Percentiles rank a stretch among this genome's conserved stretches.
Conservation (phyloP, 2,329 filamentous ascomycete species). For the Fusarium nematophilum region DNA sequence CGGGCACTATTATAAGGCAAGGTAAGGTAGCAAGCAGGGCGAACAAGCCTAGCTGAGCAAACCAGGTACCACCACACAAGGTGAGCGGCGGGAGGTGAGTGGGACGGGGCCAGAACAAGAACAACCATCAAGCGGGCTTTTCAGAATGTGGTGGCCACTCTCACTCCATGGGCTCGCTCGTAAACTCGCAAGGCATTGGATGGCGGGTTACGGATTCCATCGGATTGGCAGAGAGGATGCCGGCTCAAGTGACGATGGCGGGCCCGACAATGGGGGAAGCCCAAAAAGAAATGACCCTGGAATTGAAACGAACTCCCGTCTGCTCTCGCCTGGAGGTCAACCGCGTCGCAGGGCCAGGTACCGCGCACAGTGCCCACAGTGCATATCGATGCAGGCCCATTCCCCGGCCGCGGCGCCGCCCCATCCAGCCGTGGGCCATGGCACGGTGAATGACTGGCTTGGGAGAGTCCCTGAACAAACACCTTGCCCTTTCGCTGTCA, state of each 20-base stretch:
- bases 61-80: too few relatives aligned
- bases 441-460: constrained; percentile 28
- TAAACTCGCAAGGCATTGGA: neutral
- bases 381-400: constrained; percentile 19
- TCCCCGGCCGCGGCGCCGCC: constrained; percentile 27
- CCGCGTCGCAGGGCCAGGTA: neutral
- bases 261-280: constrained; percentile 8
- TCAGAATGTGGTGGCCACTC: constrained; percentile 20
- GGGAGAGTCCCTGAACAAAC: constrained; percentile 29
- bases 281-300: constrained; percentile 31
- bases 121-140: neutral
- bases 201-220: neutral
- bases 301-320: constrained; percentile 36
- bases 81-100: too few relatives aligned
- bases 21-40: constrained; percentile 29
- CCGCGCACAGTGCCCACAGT: constrained; percentile 36
- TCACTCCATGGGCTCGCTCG: neutral
- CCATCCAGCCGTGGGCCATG: constrained; percentile 24
- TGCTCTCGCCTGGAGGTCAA: constrained; percentile 13
- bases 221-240: constrained; percentile 5
- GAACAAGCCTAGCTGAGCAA: too few relatives aligned
- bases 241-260: constrained; percentile 5
- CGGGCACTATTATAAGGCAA: constrained; percentile 33
- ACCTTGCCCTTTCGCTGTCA: constrained; percentile 10
- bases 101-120: constrained; percentile 16